Conservation (phyloP, 805 yeast species). For the Dipodascus albidus region DNA sequence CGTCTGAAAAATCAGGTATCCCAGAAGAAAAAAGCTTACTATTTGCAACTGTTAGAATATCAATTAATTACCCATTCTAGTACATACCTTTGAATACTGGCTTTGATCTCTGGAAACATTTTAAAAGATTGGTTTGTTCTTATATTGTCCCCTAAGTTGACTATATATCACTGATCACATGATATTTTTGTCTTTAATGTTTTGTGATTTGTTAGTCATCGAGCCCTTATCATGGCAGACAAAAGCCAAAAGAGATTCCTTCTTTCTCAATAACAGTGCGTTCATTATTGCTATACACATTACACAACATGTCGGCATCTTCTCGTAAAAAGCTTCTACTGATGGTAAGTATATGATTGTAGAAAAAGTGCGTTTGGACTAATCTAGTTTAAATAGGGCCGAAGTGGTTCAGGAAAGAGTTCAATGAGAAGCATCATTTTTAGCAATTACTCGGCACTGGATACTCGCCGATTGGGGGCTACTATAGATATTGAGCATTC, state of each 20-base stretch:
- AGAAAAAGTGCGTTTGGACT: slow-evolving; percentile 10
- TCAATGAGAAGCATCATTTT: slow-evolving; percentile 96
- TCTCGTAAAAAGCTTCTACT: slow-evolving; percentile 47
- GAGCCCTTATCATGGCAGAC: too few species aligned
- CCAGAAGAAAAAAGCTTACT: slow-evolving; percentile 4
- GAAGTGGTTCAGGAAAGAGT: slow-evolving; percentile 94
- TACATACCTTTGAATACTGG: not conserved
- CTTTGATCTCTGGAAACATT: not conserved
- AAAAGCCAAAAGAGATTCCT: too few species aligned
- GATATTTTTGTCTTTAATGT: too few species aligned
- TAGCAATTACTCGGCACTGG: slow-evolving; percentile 92
- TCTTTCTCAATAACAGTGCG: not conserved
- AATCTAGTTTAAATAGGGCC: slow-evolving; percentile 44
- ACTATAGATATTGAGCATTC: slow-evolving; percentile 98
- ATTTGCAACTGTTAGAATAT: slow-evolving; percentile 7
- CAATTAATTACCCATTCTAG: too few species aligned
- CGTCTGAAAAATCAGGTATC: not conserved
- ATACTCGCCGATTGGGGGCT: slow-evolving; percentile 89
- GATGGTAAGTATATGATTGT: slow-evolving; percentile 31
- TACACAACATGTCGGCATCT: slow-evolving; percentile 14
- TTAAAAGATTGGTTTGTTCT: too few species aligned
- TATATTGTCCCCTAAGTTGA: too few species aligned
- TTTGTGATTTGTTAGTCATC: too few species aligned
- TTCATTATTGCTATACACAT: not conserved
- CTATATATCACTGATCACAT: too few species aligned